Percentiles rank a stretch among this genome's conserved stretches.
Evolutionary conservation across 352 stramenopile genomes (phyloP).

Genomic region (Halophytophthora polymorphica): DNA sequence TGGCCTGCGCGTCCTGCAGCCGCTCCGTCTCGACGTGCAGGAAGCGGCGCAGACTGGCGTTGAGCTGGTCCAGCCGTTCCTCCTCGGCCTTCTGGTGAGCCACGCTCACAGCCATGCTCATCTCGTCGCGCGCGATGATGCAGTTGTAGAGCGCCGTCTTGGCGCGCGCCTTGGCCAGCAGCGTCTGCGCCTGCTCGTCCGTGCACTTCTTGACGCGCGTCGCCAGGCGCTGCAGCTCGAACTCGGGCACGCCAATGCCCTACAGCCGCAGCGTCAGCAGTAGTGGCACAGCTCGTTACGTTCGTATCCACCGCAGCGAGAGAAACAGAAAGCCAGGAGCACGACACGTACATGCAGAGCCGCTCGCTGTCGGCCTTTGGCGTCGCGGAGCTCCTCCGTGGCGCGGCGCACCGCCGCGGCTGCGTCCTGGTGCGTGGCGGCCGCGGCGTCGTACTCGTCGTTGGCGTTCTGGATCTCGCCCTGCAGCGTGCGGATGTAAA

Average conservation of each 20-base stretch:
- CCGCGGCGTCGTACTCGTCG: slow-evolving; percentile 54
- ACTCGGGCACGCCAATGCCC: slow-evolving; percentile 76
- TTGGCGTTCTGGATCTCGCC: slow-evolving; percentile 78
- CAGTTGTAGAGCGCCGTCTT: slow-evolving; percentile 82
- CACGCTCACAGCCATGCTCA: slow-evolving; percentile 88
- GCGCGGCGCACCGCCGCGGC: slow-evolving; percentile 32
- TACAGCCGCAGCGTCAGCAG: slow-evolving; percentile 8
- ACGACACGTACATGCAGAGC: slow-evolving; percentile 54
- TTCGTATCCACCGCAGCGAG: slow-evolving; percentile 3
- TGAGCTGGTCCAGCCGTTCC: slow-evolving; percentile 75
- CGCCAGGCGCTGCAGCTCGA: slow-evolving; percentile 77
- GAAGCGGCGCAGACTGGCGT: slow-evolving; percentile 66
- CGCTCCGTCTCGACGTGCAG: slow-evolving; percentile 77
- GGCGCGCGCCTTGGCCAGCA: slow-evolving; percentile 50
- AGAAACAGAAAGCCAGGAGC: not conserved
- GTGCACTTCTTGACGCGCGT: slow-evolving; percentile 52
- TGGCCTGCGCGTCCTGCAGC: slow-evolving; percentile 54
- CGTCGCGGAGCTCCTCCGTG: slow-evolving; percentile 45
- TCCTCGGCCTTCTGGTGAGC: slow-evolving; percentile 85
- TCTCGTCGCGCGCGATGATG: slow-evolving; percentile 82
- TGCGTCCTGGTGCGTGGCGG: slow-evolving; percentile 38
- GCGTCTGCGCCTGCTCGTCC: slow-evolving; percentile 56
- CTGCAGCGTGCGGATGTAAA: slow-evolving; percentile 77
- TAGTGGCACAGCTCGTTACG: not conserved
- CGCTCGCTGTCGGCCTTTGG: slow-evolving; percentile 52